Base-by-base conservation (phyloP, 2,329 filamentous ascomycete species). In the Talaromyces sp. region DNA sequence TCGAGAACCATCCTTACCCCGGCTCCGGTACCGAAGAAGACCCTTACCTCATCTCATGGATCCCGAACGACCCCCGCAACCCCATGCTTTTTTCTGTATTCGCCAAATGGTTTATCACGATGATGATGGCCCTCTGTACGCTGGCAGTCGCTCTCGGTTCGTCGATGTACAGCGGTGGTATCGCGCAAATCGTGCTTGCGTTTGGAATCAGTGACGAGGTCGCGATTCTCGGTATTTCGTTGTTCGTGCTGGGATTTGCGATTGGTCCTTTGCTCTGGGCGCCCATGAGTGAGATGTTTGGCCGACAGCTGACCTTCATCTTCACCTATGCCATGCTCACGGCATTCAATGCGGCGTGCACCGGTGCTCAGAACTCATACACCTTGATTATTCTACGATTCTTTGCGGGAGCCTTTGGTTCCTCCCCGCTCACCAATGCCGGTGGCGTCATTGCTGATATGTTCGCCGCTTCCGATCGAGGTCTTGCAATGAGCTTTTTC, bases 371-470 rank as follows among this genome's bases (percentile, higher is more conserved):
- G 64, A 87, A 84, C 69, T 86, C 89, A 66, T 79, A 79, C 57
- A 84, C 85, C 1, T 78, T 92, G 2, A 77, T 91, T 37, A 82
- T 90, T n/a, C 80, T 90, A 45, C 85, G 89, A 43, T 90, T 91
- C 78, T 86, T 90, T 62, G 85, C 85, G 6, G 86, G 87, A 43
- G 76, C 85, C 7, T 89, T 88, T 71, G 87, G 86, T 10, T 85
- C 85, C 0, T 86, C 85, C 8, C 84, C 86, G 2, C 77, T 89
- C 68, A 88, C 86, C 37, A 89, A 89, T 70, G 83, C 84, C 1
- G 85, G 86, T 1, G 87, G 86, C 62, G 85, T 87, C 9, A 85
- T 88, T 66, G 85, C 86, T 11, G 87, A 89, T 71, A 85, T 87
- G 75, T 88, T 87, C 69, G 71, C 79, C 8, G 82, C 83, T 3